Evolutionary conservation across 768 basidiomycete species (phyloP).

Genomic region (Udeniomyces megalosporus): DNA sequence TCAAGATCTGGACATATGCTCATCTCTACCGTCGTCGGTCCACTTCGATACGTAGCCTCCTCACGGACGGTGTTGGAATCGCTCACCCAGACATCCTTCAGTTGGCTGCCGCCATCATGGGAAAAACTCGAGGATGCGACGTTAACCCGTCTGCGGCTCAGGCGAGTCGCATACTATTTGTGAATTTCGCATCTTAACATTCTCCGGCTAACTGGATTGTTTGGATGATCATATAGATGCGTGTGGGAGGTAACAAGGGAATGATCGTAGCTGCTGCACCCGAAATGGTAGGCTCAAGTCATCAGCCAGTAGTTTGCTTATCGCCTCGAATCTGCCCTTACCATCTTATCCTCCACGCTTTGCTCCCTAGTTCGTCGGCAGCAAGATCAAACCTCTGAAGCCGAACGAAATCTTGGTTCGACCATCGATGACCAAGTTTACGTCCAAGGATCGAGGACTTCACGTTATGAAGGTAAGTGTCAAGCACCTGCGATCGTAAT

Average conservation of each 20-base stretch:
- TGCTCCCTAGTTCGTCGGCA: too few relatives aligned
- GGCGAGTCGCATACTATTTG: too few relatives aligned
- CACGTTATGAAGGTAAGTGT: conserved; percentile 27
- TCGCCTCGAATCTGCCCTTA: too few relatives aligned
- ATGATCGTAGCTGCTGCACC: conserved; percentile 21
- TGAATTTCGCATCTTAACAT: too few relatives aligned
- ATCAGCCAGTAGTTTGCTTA: too few relatives aligned
- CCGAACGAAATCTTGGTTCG: conserved; percentile 21
- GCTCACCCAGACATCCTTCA: conserved; percentile 22
- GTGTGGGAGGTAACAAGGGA: conserved; percentile 28
- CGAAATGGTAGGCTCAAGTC: too few relatives aligned
- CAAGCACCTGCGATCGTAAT: too few relatives aligned
- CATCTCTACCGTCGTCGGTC: neutral
- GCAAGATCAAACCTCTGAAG: too few relatives aligned
- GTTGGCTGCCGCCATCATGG: conserved; percentile 22
- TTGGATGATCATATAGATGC: conserved; percentile 21
- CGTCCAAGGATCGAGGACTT: conserved; percentile 20
- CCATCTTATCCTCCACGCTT: too few relatives aligned
- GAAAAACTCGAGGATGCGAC: conserved; percentile 21
- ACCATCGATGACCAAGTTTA: conserved; percentile 24
- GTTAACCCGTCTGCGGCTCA: conserved; percentile 24
- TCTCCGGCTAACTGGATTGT: too few relatives aligned
- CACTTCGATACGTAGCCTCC: conserved; percentile 2
- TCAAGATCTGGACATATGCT: too few relatives aligned
- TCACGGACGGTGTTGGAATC: conserved; percentile 28